Base-by-base conservation (phyloP, 148 eudicot genomes). In the Heliosperma pusillum region DNA sequence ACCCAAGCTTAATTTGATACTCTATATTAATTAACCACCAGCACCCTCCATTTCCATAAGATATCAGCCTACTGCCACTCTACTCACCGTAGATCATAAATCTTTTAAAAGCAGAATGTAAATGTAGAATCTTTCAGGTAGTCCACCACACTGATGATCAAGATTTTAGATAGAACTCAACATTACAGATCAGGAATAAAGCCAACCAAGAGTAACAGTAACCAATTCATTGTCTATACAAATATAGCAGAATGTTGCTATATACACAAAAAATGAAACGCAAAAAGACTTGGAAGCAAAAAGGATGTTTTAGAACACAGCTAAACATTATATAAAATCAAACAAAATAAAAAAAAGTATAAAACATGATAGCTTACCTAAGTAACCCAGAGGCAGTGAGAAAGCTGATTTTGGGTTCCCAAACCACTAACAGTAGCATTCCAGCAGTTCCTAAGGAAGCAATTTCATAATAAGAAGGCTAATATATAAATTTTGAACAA, bases 381-480 rank as follows among this genome's bases (percentile, higher is more conserved):
- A 95, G 96, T 47, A 87, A 50, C 77, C 84, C 78, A 68, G 93
- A 75, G 66, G 82, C 86, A 42, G 99, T 83, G 59, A 94, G 85
- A 85, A 95, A 79, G 77, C 88, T 87, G 69, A 92, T 83, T 61
- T 86, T 82, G 67, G 93, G 93, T 74, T 89, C 86, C 99, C 99
- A 95, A 76, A 83, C 96, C 81, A 92, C 81, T 74, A 92, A 79
- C 72, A 95, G 99, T 55, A 95, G 85, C 90, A 95, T 90, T 45
- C 84, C 94, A 78, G 96, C 97, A 79, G 97, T 95, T 80, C 99
- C 99, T 95, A 77, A 69, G 70, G 75, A 60, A 71, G 45, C 36
- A 71, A 50, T 11, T 27, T 64, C 75, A 76, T 20, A 40, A 33
- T 53, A 42, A 57, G 52, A 68, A 36, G 42, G 42, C 42, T 36